These are phyloP conservation scores for Aspergillus brasiliensis DNA, from an alignment of 2,329 filamentous ascomycete species.

Conservation along the genomic window DNA sequence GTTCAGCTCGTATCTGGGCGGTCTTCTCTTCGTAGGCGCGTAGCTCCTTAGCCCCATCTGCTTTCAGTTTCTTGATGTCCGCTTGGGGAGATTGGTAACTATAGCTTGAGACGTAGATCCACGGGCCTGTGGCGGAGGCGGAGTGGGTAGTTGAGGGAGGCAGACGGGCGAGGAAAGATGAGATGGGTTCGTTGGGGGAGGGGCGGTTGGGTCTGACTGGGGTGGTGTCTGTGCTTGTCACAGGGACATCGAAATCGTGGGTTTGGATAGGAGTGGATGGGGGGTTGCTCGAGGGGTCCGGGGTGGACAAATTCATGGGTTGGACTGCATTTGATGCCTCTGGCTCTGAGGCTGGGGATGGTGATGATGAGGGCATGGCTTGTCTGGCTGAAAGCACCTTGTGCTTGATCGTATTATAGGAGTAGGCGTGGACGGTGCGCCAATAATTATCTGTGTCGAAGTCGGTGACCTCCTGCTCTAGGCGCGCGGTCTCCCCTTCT, in stretches of 20 bases:
- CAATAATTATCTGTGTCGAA: constrained; percentile 59
- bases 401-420: constrained; percentile 34
- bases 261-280: constrained; percentile 25
- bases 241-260: background rate
- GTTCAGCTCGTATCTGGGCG: too few species aligned
- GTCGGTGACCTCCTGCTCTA: constrained; percentile 54
- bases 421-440: constrained; percentile 33
- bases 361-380: constrained; percentile 33
- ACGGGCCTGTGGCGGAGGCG: constrained; percentile 51
- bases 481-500: constrained; percentile 49
- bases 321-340: too few species aligned
- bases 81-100: constrained; percentile 46
- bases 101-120: constrained; percentile 72
- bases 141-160: constrained; percentile 65
- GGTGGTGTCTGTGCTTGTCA: background rate
- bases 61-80: constrained; percentile 38
- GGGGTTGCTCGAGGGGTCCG: too few species aligned
- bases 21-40: constrained; percentile 48
- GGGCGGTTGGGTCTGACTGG: background rate
- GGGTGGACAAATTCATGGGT: too few species aligned
- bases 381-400: background rate
- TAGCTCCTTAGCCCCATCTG: constrained; percentile 59
- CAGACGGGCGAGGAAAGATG: constrained; percentile 67
- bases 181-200: constrained; percentile 55
- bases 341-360: constrained; percentile 18